Evolutionary conservation across 1,284 basidiomycete species (phyloP).

Genomic region (Psilocybe mexicana): DNA sequence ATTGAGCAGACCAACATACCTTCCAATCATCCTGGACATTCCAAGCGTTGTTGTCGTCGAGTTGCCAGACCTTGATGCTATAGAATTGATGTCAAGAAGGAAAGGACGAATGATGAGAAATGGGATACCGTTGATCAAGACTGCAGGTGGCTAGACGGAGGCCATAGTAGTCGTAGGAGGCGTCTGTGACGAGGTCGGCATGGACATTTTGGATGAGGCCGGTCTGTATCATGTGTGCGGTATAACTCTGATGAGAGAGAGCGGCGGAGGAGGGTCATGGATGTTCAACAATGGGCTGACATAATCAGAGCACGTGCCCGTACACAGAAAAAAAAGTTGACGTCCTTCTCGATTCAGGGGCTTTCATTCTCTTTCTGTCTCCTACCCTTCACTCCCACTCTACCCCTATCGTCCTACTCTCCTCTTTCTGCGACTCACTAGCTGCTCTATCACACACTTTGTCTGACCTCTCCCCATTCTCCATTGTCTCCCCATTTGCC

Average conservation of each 20-base stretch:
- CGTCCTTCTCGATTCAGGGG: constrained; percentile 19
- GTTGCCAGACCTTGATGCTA: constrained; percentile 82
- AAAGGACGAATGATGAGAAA: too few species aligned
- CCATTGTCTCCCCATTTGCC: constrained; percentile 2
- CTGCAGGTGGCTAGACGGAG: constrained; percentile 75
- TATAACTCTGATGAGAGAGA: not conserved
- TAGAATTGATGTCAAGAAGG: too few species aligned
- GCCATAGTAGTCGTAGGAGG: constrained; percentile 89
- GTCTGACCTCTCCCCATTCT: not conserved
- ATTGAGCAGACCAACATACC: constrained; percentile 40
- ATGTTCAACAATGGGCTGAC: constrained; percentile 4
- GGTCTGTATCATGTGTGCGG: constrained; percentile 64
- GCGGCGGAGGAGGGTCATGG: not conserved
- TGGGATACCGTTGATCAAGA: constrained; percentile 70
- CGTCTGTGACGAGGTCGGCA: constrained; percentile 78
- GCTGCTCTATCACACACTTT: not conserved
- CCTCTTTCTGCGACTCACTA: constrained; percentile 1
- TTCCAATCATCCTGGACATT: constrained; percentile 85
- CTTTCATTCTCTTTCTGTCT: constrained; percentile 13
- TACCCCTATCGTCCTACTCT: constrained; percentile 11
- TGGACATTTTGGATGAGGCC: constrained; percentile 74
- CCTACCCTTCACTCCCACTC: constrained; percentile 5
- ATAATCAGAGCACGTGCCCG: constrained; percentile 18
- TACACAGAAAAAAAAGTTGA: constrained; percentile 17
- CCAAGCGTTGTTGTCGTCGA: constrained; percentile 73